phyloP scores from a whole-genome alignment of 225 moss, liverwort and hornwort genomes.

The Antitrichia curtipendula region DNA sequence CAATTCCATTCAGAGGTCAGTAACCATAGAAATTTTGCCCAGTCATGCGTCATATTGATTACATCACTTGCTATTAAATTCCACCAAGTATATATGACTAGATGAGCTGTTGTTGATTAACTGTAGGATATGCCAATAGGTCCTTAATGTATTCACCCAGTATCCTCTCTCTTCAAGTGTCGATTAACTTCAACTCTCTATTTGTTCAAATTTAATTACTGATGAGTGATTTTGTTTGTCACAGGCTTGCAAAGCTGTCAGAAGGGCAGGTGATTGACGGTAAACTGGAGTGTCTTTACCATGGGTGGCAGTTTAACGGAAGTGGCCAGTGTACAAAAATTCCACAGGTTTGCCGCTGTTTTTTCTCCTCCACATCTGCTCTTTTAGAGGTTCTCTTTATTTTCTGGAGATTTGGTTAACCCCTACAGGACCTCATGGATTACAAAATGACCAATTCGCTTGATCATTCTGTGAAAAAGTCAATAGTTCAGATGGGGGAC shows the following conservation, averaged over 20 bases:
- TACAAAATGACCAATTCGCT: background rate
- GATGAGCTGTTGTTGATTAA: background rate
- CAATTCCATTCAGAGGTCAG: background rate
- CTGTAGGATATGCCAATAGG: background rate
- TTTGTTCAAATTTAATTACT: background rate
- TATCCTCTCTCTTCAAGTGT: background rate
- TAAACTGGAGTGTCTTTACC: constrained; percentile 81
- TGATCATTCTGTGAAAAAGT: background rate
- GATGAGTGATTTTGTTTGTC: background rate
- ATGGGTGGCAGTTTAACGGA: constrained; percentile 87
- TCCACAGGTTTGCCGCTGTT: constrained; percentile 46
- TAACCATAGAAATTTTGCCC: background rate
- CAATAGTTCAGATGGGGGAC: background rate
- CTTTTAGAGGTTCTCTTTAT: background rate
- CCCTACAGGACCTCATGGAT: background rate
- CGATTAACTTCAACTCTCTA: background rate
- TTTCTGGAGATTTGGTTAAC: background rate
- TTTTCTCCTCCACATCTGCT: background rate
- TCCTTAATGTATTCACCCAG: background rate
- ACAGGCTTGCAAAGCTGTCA: constrained; percentile 79
- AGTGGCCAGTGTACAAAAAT: constrained; percentile 67
- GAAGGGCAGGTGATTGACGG: constrained; percentile 89
- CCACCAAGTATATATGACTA: background rate
- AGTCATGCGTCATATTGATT: background rate
- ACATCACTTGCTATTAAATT: background rate